phyloP scores from a whole-genome alignment of 1,284 basidiomycete genomes.

The Coniophora puteana region DNA sequence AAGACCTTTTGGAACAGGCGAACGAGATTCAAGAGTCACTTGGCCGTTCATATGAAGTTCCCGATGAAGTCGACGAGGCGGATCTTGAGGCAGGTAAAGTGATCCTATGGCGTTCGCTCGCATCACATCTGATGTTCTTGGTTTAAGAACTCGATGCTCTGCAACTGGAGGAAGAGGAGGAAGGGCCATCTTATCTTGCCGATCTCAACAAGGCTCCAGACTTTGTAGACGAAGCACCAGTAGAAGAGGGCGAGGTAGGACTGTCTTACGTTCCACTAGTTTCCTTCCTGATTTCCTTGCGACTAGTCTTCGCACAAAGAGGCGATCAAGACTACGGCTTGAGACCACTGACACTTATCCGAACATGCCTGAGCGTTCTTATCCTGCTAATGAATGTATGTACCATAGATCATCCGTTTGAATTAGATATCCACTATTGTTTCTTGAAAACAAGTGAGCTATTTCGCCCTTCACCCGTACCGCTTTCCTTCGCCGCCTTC shows the following conservation, averaged over 20 bases:
- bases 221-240: constrained; percentile 83
- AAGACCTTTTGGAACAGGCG: constrained; percentile 94
- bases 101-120: constrained; percentile 5
- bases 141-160: constrained; percentile 83
- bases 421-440: constrained; percentile 1
- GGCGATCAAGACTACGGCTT: constrained; percentile 53
- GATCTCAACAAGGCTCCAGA: constrained; percentile 87
- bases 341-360: constrained; percentile 14
- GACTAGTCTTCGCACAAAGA: constrained; percentile 35
- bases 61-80: constrained; percentile 97
- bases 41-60: constrained; percentile 92
- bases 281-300: constrained; percentile 10
- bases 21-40: constrained; percentile 97
- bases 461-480: constrained; percentile 45
- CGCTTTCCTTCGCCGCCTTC: constrained; percentile 45
- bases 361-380: constrained; percentile 10
- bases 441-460: neutral
- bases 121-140: constrained; percentile 7
- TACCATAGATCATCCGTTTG: constrained; percentile 6
- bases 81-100: constrained; percentile 90
- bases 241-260: constrained; percentile 59
- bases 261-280: constrained; percentile 1
- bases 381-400: constrained; percentile 5
- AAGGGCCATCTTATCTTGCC: constrained; percentile 80
- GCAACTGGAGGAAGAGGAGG: constrained; percentile 84